A percentile compares a stretch with the other conserved stretches of the same genome.
Conservation (phyloP, 495 filamentous ascomycete genomes). For the Saxophila tyrrhenica region DNA sequence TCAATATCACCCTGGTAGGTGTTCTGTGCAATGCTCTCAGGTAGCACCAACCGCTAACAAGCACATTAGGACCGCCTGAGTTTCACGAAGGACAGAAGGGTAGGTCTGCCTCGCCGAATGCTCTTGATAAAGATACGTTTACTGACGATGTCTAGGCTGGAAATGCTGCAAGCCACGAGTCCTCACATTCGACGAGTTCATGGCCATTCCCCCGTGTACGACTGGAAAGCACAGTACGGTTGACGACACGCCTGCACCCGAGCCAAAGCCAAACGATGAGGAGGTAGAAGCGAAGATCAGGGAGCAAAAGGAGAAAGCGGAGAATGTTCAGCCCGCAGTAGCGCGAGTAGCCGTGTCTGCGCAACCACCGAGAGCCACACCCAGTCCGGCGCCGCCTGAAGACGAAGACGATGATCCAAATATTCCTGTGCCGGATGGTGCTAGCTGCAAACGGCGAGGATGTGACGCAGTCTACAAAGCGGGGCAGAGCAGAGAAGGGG, state of each 20-base stretch:
- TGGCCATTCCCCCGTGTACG: conserved; percentile 85
- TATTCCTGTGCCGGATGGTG: conserved; percentile 56
- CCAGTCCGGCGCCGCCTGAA: conserved; percentile 53
- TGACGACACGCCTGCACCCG: conserved; percentile 52
- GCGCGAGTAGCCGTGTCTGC: conserved; percentile 40
- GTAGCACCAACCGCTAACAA: not conserved
- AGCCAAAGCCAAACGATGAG: conserved; percentile 37
- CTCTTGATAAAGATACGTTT: no score
- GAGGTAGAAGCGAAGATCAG: conserved; percentile 16
- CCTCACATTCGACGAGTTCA: conserved; percentile 97
- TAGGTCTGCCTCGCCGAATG: conserved; percentile 33
- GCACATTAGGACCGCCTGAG: conserved; percentile 30
- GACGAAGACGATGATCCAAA: conserved; percentile 81
- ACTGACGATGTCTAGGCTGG: conserved; percentile 69
- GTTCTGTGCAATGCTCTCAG: conserved; percentile 27
- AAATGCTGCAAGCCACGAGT: conserved; percentile 98
- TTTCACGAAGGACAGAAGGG: conserved; percentile 99
- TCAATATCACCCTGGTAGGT: conserved; percentile 84
- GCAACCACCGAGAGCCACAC: conserved; percentile 37
- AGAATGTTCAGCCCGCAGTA: conserved; percentile 27
- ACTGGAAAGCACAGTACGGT: conserved; percentile 85
- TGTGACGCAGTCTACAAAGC: conserved; percentile 57
- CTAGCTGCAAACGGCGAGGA: conserved; percentile 63
- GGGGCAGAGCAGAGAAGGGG: conserved; percentile 49
- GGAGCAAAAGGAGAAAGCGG: conserved; percentile 8